These are phyloP conservation scores for Ophiostoma quercus DNA, from an alignment of 2,329 filamentous ascomycete genomes.

Conservation along the genomic window DNA sequence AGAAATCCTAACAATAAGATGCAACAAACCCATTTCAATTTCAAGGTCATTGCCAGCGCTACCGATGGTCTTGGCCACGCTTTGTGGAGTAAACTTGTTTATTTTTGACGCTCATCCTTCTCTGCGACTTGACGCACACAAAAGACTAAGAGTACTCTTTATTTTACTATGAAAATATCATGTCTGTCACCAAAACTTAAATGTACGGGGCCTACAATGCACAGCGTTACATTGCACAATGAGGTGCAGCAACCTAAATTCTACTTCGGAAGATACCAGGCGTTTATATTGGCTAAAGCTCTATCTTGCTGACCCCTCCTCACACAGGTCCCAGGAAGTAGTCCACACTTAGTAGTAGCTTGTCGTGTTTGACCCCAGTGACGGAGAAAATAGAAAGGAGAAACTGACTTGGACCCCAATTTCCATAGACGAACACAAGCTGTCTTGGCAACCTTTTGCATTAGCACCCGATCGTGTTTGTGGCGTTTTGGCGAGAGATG, in stretches of 20 bases:
- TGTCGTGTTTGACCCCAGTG: background rate
- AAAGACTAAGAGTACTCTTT: background rate
- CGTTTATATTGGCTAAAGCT: background rate
- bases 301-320: background rate
- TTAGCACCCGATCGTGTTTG: background rate
- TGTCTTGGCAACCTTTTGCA: background rate
- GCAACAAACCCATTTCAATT: background rate
- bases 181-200: background rate
- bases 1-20: background rate
- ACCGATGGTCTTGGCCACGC: background rate
- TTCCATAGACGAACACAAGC: too few relatives aligned
- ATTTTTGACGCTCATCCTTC: background rate
- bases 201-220: background rate
- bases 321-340: background rate
- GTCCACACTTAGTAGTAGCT: background rate
- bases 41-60: background rate
- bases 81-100: background rate
- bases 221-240: background rate
- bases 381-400: background rate
- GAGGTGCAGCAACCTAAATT: conserved; percentile 7
- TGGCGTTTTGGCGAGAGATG: background rate
- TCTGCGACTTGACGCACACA: background rate
- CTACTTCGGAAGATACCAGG: background rate
- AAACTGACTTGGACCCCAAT: background rate
- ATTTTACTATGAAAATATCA: background rate